A percentile compares a stretch with the other conserved stretches of the same genome.
Conservation (phyloP, 257 asterid species). For the Solanum pimpinellifolium region DNA sequence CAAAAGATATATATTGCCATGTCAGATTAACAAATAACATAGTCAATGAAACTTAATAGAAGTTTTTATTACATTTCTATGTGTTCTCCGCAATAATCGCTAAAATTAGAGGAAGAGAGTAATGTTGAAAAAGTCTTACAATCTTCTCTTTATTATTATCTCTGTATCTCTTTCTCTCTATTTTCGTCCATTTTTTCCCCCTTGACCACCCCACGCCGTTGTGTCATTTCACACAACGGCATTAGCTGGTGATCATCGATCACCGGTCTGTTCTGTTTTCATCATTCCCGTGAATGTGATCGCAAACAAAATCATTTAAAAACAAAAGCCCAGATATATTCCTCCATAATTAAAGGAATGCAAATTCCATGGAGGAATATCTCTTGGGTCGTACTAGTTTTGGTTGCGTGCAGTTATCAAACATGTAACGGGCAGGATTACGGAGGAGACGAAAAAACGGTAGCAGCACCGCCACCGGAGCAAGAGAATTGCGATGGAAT, state of each 20-base stretch:
- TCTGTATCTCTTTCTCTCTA: not conserved
- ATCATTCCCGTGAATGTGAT: not conserved
- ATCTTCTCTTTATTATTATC: slow-evolving; percentile 16
- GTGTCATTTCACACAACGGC: slow-evolving; percentile 11
- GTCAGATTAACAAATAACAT: too few relatives aligned
- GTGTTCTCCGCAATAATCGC: slow-evolving; percentile 9
- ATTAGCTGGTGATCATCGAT: not conserved
- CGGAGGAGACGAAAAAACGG: slow-evolving; percentile 5
- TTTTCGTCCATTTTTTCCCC: not conserved
- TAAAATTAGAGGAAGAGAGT: slow-evolving; percentile 46
- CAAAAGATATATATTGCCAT: not conserved
- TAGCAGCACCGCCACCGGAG: slow-evolving; percentile 36
- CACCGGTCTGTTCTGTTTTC: not conserved
- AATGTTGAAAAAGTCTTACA: slow-evolving; percentile 22
- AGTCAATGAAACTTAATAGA: not conserved
- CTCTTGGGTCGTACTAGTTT: slow-evolving; percentile 11
- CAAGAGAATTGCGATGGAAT: slow-evolving; percentile 54
- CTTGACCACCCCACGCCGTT: slow-evolving; percentile 25
- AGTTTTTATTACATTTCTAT: not conserved
- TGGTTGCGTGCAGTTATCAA: slow-evolving; percentile 4
- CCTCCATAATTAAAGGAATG: slow-evolving; percentile 15
- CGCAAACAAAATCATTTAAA: not conserved
- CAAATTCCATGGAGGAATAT: slow-evolving; percentile 23
- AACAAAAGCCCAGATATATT: not conserved
- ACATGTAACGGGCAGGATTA: slow-evolving; percentile 39